Base-by-base conservation (phyloP, 75 land plant species). In the Pinus albicaulis region DNA sequence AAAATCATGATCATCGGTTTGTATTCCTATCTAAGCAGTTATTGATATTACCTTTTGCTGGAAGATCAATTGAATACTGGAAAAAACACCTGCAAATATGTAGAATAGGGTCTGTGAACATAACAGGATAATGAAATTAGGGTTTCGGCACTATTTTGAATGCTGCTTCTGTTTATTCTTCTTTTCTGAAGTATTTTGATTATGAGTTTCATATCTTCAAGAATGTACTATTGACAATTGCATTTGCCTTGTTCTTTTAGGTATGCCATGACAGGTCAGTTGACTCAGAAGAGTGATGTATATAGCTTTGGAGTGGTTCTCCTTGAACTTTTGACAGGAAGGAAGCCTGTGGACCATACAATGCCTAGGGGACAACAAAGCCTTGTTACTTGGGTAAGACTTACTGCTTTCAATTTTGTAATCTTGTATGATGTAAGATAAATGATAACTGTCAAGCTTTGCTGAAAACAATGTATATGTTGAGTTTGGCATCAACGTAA, bases 291-390 rank as follows among this genome's bases (percentile, higher is more conserved):
- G 65, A 86, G 89, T 72, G 89, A 88, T 72, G 89, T 88, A 28
- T 88, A 88, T 74, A 88, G 88, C 70, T 88, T 88, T 86, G 89
- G 89, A 23, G 89, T 88, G 55, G 89, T 88, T 60, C 82, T 88
- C 53, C 58, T 85, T 72, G 88, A 88, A 73, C 89, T 88, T 48
- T 85, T 88, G 4, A 88, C 88, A 53, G 89, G 89, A 11, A 82
- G 89, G 31, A 89, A 89, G 73, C 89, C 86, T 59, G 91, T 89
- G 44, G 91, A 89, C 70, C 89, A 84, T 72, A 86, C 91, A 24
- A 89, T 89, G 86, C 91, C 89, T 13, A 78, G 89, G 77, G 89
- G 89, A 38, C 89, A 89, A 76, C 90, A 88, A 77, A 88, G 90
- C 74, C 78, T 88, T 53, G 90, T 88, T 44, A 88, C 90, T 56